Conservation (phyloP, 177 flowering plant species). For the Tripterygium wilfordii region DNA sequence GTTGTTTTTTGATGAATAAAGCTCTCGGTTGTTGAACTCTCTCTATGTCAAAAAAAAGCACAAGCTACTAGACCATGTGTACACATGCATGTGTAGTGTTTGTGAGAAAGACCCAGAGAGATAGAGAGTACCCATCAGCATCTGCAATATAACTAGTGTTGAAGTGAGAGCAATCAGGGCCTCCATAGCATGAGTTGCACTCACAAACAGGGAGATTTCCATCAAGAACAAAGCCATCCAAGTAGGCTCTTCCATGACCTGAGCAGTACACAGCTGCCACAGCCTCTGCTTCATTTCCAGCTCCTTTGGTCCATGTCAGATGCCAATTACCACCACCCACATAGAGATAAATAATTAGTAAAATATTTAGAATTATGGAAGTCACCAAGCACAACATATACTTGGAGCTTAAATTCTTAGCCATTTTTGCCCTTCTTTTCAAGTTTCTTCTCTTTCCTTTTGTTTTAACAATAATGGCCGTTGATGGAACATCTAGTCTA, state of each 20-base stretch:
- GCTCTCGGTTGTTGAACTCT: no score
- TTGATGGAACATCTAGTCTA: no score
- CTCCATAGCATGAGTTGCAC: conserved; percentile 33
- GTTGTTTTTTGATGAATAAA: no score
- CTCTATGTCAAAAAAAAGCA: no score
- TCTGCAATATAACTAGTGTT: conserved; percentile 21
- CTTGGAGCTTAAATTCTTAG: no score
- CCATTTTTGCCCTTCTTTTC: no score
- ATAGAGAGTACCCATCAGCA: conserved; percentile 32
- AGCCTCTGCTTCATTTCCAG: conserved; percentile 37
- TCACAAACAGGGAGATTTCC: conserved; percentile 33
- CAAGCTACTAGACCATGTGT: no score
- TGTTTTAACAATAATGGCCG: no score
- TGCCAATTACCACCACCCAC: conserved; percentile 1
- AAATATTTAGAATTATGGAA: conserved; percentile 9
- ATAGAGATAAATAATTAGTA: background rate
- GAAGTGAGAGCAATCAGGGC: conserved; percentile 34
- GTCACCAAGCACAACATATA: no score
- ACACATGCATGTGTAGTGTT: no score
- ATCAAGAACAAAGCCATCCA: conserved; percentile 23
- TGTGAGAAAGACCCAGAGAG: no score
- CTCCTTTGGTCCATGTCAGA: conserved; percentile 29
- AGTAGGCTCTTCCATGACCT: conserved; percentile 40
- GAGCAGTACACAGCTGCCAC: conserved; percentile 35
- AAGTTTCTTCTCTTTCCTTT: no score